Evolutionary conservation across 768 basidiomycete genomes (phyloP).

Genomic region (Boletus rex-veris): DNA sequence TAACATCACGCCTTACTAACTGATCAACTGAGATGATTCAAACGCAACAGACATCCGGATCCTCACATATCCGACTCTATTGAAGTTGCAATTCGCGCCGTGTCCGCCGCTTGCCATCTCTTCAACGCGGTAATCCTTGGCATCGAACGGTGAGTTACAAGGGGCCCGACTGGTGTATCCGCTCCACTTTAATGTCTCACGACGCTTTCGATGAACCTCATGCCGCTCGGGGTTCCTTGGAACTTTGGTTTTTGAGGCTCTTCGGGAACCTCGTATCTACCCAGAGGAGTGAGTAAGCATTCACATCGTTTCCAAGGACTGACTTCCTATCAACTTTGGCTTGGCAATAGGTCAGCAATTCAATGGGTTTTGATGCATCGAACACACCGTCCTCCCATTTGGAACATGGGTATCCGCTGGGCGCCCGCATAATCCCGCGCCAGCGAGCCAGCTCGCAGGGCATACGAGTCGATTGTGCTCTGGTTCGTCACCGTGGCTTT

Average conservation of each 20-base stretch:
- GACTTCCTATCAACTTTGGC: slow-evolving; percentile 19
- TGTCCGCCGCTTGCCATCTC: background rate
- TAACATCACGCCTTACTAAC: background rate
- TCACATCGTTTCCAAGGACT: slow-evolving; percentile 3
- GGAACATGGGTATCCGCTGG: slow-evolving; percentile 51
- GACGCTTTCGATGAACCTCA: background rate
- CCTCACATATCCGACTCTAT: background rate
- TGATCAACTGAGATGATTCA: no score
- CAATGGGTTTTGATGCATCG: background rate
- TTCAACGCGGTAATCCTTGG: background rate
- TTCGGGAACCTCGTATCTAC: slow-evolving; percentile 48
- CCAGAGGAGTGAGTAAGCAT: slow-evolving; percentile 45
- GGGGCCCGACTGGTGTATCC: background rate
- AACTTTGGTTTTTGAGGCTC: slow-evolving; percentile 42
- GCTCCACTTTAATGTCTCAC: background rate
- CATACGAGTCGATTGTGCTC: background rate
- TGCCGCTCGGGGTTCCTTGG: slow-evolving; percentile 51
- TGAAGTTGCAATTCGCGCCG: background rate
- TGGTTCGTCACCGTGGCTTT: slow-evolving; percentile 52
- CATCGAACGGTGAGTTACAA: background rate
- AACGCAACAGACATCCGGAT: background rate
- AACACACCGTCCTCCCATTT: slow-evolving; percentile 20
- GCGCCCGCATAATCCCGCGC: slow-evolving; percentile 71
- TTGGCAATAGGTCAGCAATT: slow-evolving; percentile 19
- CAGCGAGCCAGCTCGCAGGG: slow-evolving; percentile 22